Evolutionary conservation across 345 rosid species (phyloP).

Genomic region (Conringia planisiliqua): DNA sequence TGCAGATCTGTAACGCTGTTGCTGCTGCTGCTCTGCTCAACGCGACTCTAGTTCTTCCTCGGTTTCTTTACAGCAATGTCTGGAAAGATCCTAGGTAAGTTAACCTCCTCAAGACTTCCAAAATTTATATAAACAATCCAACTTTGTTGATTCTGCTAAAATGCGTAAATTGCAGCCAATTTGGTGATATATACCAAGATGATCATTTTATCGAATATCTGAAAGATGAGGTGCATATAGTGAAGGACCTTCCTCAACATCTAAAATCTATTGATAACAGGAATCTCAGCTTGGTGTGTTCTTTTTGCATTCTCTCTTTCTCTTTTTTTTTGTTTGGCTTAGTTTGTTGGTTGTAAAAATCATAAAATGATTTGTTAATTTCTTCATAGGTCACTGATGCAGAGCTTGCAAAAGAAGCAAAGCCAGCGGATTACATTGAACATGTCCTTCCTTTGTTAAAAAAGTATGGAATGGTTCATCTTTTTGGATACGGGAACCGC

Average conservation of each 20-base stretch:
- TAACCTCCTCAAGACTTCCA: constrained; percentile 18
- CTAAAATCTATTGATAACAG: constrained; percentile 51
- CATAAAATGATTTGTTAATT: background rate
- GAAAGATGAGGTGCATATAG: constrained; percentile 60
- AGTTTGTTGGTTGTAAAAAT: background rate
- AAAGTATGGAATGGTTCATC: constrained; percentile 64
- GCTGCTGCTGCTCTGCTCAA: constrained; percentile 77
- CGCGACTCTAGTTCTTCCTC: constrained; percentile 74
- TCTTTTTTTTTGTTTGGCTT: background rate
- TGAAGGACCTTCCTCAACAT: constrained; percentile 74
- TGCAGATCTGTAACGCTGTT: constrained; percentile 83
- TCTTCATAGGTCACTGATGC: constrained; percentile 71
- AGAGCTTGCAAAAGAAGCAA: constrained; percentile 80
- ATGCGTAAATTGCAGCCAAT: constrained; percentile 53
- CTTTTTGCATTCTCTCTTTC: background rate
- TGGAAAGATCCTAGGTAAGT: constrained; percentile 93
- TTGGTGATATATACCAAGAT: constrained; percentile 81
- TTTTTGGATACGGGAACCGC: constrained; percentile 88
- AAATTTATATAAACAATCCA: background rate
- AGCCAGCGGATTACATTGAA: constrained; percentile 53
- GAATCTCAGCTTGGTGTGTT: constrained; percentile 63
- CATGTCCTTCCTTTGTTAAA: constrained; percentile 58
- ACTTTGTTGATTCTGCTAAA: background rate
- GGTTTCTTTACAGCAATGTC: constrained; percentile 92
- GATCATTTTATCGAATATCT: constrained; percentile 52